A percentile compares a stretch with the other conserved stretches of the same genome.
phyloP scores from a whole-genome alignment of 805 yeast species.

The Kodamaea lidongshanica region DNA sequence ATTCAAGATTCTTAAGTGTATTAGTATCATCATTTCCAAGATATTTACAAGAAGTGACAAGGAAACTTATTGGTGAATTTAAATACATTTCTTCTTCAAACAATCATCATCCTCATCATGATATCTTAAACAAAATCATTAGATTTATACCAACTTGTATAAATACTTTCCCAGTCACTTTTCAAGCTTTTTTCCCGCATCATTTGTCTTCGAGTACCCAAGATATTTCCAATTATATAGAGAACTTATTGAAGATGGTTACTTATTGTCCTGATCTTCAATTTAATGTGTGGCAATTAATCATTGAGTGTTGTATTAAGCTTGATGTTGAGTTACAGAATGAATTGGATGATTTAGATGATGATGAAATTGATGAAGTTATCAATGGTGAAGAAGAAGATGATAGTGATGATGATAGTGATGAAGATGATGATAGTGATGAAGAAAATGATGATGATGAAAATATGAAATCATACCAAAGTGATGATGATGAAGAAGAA shows the following conservation, averaged over 20 bases:
- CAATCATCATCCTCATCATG: constrained; percentile 43
- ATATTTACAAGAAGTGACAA: constrained; percentile 83
- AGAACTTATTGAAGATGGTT: constrained; percentile 54
- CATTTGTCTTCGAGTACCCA: constrained; percentile 52
- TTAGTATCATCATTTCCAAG: constrained; percentile 81
- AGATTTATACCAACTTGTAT: constrained; percentile 78
- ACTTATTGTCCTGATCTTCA: constrained; percentile 73
- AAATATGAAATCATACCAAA: constrained; percentile 11
- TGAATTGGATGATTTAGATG: constrained; percentile 79
- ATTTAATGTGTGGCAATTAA: constrained; percentile 69
- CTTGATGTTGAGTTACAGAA: constrained; percentile 90
- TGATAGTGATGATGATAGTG: constrained; percentile 28
- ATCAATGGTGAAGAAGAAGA: constrained; percentile 44
- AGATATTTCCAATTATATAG: constrained; percentile 55
- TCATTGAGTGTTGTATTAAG: constrained; percentile 74
- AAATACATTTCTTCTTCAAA: constrained; percentile 11
- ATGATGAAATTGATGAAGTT: constrained; percentile 51
- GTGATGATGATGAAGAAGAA: constrained; percentile 18
- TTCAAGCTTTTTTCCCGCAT: constrained; percentile 70
- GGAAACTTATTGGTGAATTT: constrained; percentile 61
- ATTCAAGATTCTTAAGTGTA: constrained; percentile 67
- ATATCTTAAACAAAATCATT: constrained; percentile 56
- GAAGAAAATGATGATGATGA: constrained; percentile 21
- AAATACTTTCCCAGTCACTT: constrained; percentile 50
- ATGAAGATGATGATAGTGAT: constrained; percentile 14